phyloP scores from a whole-genome alignment of 2,329 filamentous ascomycete genomes.

The Phyllachora maydis region DNA sequence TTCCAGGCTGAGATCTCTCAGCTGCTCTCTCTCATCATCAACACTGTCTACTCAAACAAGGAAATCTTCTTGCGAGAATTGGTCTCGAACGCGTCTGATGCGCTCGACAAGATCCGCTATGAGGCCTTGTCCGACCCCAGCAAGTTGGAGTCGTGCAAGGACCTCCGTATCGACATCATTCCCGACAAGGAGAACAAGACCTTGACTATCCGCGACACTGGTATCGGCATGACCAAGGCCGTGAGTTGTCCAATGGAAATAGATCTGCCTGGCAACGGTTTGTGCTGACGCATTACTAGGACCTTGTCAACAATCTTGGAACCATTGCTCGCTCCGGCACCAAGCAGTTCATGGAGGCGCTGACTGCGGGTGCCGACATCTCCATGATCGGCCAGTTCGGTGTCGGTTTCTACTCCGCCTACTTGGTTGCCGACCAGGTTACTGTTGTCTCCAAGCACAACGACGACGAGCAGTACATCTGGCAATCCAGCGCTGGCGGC shows the following conservation, averaged over 20 bases:
- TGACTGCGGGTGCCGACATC: conserved; percentile 94
- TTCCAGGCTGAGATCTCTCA: conserved; percentile 99
- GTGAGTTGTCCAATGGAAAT: conserved; percentile 44
- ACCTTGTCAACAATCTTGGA: conserved; percentile 99
- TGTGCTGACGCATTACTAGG: conserved; percentile 33
- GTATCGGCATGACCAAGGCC: conserved; percentile 99
- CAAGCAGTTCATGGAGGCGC: conserved; percentile 99
- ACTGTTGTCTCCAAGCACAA: conserved; percentile 97
- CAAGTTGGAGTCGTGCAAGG: conserved; percentile 95
- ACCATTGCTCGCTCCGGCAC: conserved; percentile 98
- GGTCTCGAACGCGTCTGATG: conserved; percentile 97
- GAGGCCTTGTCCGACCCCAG: conserved; percentile 89
- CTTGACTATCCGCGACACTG: conserved; percentile 87
- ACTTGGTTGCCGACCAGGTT: conserved; percentile 94
- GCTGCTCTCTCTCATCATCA: conserved; percentile 98
- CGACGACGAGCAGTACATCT: conserved; percentile 99
- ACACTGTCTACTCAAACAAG: conserved; percentile 99
- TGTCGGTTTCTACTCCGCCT: conserved; percentile 99
- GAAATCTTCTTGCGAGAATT: conserved; percentile 99
- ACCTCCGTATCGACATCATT: conserved; percentile 97
- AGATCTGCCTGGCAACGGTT: neutral
- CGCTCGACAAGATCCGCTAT: conserved; percentile 99
- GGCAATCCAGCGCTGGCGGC: conserved; percentile 93
- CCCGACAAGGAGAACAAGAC: conserved; percentile 96
- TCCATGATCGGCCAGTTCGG: conserved; percentile 99